phyloP scores from a whole-genome alignment of 169 alveolate genomes.

The Prorocentrum cordatum region DNA sequence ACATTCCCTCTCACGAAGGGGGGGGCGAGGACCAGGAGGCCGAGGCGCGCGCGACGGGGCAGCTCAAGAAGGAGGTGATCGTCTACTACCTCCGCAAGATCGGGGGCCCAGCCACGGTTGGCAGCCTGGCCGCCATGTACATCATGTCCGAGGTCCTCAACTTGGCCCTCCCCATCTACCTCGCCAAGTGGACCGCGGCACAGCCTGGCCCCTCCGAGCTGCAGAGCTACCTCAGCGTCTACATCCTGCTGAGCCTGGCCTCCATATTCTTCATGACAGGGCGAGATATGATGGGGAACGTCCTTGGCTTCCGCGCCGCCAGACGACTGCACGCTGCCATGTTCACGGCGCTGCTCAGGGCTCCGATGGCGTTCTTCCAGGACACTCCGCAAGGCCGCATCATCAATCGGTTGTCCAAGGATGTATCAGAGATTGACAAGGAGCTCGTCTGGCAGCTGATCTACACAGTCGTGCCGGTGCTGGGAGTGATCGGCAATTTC shows the following conservation, averaged over 20 bases:
- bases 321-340: conserved; percentile 9
- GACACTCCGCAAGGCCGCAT: conserved; percentile 42
- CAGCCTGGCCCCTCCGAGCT: background rate
- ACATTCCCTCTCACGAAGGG: background rate
- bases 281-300: conserved; percentile 16
- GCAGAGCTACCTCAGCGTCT: conserved; percentile 2
- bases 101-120: conserved; percentile 8
- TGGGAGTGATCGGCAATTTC: conserved; percentile 19
- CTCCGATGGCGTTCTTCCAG: conserved; percentile 60
- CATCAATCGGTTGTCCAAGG: conserved; percentile 66
- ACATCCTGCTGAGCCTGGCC: conserved; percentile 24
- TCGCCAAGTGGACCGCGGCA: conserved; percentile 35
- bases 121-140: background rate
- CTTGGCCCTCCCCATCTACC: conserved; percentile 5
- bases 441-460: conserved; percentile 24
- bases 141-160: conserved; percentile 1
- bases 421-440: conserved; percentile 54
- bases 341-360: conserved; percentile 18
- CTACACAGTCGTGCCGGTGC: conserved; percentile 31
- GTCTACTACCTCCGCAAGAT: background rate
- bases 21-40: background rate
- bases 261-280: too few species aligned
- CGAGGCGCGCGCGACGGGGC: conserved; percentile 49
- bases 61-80: conserved; percentile 26
- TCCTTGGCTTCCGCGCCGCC: conserved; percentile 55